A percentile compares a stretch with the other conserved stretches of the same genome.
These are phyloP conservation scores for Beauveria bassiana DNA, from an alignment of 2,329 filamentous ascomycete species.

Conservation along the genomic window DNA sequence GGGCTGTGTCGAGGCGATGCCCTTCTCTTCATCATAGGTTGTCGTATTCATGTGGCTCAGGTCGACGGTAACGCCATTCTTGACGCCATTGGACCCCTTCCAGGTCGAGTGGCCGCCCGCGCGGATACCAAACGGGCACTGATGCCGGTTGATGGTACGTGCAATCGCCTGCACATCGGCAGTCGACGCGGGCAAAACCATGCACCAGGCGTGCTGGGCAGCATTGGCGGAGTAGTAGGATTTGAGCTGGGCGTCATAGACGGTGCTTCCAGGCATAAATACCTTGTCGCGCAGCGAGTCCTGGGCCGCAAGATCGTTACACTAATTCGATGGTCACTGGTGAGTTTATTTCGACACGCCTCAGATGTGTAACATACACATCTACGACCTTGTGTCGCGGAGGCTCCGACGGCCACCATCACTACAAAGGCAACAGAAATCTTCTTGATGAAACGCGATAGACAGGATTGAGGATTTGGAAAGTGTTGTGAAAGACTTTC, in stretches of 20 bases:
- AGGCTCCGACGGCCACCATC: not conserved
- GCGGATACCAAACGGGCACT: conserved; percentile 24
- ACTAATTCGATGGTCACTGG: conserved; percentile 13
- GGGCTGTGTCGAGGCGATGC: conserved; percentile 24
- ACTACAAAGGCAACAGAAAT: not conserved
- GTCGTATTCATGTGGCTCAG: conserved; percentile 24
- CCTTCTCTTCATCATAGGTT: conserved; percentile 20
- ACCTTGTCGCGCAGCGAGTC: conserved; percentile 19
- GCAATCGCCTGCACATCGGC: conserved; percentile 20
- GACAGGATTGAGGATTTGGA: not conserved
- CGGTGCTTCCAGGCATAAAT: conserved; percentile 12
- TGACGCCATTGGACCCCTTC: conserved; percentile 21
- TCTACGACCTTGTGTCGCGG: not conserved
- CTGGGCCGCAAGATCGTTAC: conserved; percentile 16
- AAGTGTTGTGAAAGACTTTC: not conserved
- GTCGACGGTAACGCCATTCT: conserved; percentile 23
- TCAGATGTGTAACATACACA: conserved; percentile 6
- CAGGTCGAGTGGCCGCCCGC: conserved; percentile 26
- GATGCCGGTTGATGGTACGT: conserved; percentile 14
- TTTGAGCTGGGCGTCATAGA: conserved; percentile 18
- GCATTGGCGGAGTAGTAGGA: conserved; percentile 25
- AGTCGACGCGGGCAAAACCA: conserved; percentile 20
- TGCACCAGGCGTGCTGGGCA: conserved; percentile 22
- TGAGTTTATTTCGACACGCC: not conserved
- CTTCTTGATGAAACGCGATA: not conserved